phyloP scores from a whole-genome alignment of 2,329 filamentous ascomycete genomes.

The Clonostachys chloroleuca region DNA sequence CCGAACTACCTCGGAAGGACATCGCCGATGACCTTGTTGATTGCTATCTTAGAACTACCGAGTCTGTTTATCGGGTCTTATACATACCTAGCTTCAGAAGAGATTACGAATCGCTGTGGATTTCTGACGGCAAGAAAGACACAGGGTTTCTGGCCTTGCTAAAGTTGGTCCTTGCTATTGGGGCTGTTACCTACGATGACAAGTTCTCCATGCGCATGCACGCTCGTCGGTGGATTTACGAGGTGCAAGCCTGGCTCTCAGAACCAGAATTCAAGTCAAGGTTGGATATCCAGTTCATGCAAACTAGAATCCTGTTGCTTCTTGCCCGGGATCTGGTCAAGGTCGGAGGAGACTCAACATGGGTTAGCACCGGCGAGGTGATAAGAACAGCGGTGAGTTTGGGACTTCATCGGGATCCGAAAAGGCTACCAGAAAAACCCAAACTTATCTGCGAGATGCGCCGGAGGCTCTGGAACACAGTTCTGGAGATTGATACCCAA shows the following conservation, averaged over 20 bases:
- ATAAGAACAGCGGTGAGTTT: constrained; percentile 41
- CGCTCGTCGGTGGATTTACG: constrained; percentile 53
- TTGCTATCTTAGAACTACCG: constrained; percentile 41
- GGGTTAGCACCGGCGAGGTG: constrained; percentile 37
- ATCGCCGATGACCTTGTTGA: constrained; percentile 41
- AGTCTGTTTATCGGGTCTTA: constrained; percentile 41
- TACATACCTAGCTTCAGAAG: constrained; percentile 44
- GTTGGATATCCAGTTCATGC: constrained; percentile 43
- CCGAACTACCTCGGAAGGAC: constrained; percentile 38
- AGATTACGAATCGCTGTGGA: constrained; percentile 48
- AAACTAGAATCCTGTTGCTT: constrained; percentile 37
- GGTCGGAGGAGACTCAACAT: constrained; percentile 38
- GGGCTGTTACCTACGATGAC: constrained; percentile 44
- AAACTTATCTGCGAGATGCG: constrained; percentile 38
- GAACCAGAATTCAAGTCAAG: constrained; percentile 47
- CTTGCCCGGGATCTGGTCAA: constrained; percentile 30
- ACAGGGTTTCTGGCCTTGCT: constrained; percentile 47
- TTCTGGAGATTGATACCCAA: constrained; percentile 42
- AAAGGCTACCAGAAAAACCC: constrained; percentile 24
- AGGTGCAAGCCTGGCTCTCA: constrained; percentile 50
- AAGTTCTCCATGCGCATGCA: constrained; percentile 40
- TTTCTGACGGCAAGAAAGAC: constrained; percentile 12
- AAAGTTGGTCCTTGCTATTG: constrained; percentile 55
- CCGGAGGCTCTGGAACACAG: constrained; percentile 46
- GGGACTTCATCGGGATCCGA: constrained; percentile 45